phyloP scores from a whole-genome alignment of 108 stramenopile genomes.

The Pseudonitzschia multiseries region DNA sequence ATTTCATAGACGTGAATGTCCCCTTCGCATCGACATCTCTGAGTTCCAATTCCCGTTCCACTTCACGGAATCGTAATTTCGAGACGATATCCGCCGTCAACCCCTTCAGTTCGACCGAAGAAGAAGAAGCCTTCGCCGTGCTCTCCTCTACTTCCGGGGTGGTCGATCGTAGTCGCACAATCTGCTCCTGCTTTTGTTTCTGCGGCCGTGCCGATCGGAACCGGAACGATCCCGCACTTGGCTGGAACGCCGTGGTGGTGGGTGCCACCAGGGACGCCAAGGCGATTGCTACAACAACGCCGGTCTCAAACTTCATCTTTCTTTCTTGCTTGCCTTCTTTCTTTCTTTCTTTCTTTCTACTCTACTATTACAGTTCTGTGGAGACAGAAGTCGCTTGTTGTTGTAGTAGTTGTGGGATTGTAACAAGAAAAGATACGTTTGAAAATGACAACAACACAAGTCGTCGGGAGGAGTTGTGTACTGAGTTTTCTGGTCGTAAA shows the following conservation, averaged over 20 bases:
- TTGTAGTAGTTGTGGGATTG: background rate
- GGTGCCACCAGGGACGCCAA: background rate
- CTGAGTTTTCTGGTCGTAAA: background rate
- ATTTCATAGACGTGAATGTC: slow-evolving; percentile 59
- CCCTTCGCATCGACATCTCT: slow-evolving; percentile 60
- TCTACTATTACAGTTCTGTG: background rate
- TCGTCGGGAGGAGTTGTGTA: no score
- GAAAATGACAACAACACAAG: background rate
- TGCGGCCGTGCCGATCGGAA: background rate
- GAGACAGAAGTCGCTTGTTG: background rate
- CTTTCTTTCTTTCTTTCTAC: no score
- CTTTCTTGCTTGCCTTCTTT: no score
- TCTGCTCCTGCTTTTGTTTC: background rate
- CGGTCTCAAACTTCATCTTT: slow-evolving; percentile 12
- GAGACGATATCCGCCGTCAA: slow-evolving; percentile 39
- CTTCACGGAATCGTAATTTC: slow-evolving; percentile 65
- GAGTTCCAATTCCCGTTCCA: slow-evolving; percentile 57
- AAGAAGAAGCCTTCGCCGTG: background rate
- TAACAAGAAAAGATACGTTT: background rate
- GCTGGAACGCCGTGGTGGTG: background rate
- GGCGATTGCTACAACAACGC: background rate
- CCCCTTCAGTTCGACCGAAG: background rate
- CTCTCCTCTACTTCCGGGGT: background rate
- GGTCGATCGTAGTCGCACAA: background rate
- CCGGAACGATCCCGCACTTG: background rate